Conservation (phyloP, 2,329 filamentous ascomycete genomes). For the Endoconidiophora laricicola region DNA sequence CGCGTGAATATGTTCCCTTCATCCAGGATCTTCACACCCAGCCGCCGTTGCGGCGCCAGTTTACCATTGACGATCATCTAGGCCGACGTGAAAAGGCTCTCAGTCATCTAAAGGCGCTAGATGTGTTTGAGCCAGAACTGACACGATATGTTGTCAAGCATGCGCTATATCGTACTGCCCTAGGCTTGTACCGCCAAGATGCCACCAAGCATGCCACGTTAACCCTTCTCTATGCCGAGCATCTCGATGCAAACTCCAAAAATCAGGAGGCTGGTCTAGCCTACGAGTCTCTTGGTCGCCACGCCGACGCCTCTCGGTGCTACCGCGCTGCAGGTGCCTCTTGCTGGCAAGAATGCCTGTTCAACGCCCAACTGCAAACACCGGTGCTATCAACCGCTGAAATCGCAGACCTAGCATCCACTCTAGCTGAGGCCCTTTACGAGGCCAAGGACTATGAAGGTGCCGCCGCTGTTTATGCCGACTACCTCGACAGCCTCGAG, state of each 20-base stretch:
- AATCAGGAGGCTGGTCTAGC: conserved; percentile 79
- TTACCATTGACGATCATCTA: conserved; percentile 80
- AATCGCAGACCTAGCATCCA: conserved; percentile 50
- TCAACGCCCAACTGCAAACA: conserved; percentile 50
- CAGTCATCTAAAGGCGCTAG: conserved; percentile 53
- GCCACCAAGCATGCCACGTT: conserved; percentile 46
- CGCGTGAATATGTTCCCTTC: conserved; percentile 87
- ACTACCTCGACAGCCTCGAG: conserved; percentile 61
- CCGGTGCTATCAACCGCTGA: conserved; percentile 43
- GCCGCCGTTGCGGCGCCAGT: conserved; percentile 52
- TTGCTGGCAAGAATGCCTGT: conserved; percentile 83
- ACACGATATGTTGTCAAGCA: conserved; percentile 62
- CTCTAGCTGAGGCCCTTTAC: conserved; percentile 59
- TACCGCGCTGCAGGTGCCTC: conserved; percentile 63
- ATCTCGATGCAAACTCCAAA: conserved; percentile 57
- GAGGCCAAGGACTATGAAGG: conserved; percentile 73
- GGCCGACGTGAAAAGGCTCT: conserved; percentile 63
- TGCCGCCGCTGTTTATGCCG: conserved; percentile 63
- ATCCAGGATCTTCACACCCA: conserved; percentile 72
- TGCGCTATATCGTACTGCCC: conserved; percentile 57
- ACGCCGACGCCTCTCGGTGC: conserved; percentile 57
- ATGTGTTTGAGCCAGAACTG: conserved; percentile 61
- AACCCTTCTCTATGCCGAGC: conserved; percentile 61
- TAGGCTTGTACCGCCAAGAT: conserved; percentile 75
- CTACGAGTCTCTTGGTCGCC: conserved; percentile 71